phyloP scores from a whole-genome alignment of 2,329 filamentous ascomycete genomes.

The Ophiocordyceps robertsii region DNA sequence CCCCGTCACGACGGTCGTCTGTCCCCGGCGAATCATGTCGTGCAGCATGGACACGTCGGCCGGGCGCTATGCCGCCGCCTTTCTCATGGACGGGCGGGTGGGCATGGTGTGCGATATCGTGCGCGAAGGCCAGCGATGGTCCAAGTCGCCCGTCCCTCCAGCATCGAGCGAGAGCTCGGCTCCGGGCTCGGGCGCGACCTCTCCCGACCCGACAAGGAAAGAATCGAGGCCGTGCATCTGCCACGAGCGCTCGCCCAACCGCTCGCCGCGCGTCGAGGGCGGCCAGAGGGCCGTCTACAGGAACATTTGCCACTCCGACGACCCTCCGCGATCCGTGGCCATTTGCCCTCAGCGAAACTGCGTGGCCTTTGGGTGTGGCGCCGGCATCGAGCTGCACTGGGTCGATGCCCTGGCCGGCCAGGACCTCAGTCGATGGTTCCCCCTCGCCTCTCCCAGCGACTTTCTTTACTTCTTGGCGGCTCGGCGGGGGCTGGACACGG shows the following conservation, averaged over 20 bases:
- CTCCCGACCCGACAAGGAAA: not conserved
- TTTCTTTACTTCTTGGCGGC: constrained; percentile 47
- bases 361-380: constrained; percentile 50
- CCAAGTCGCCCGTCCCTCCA: constrained; percentile 3
- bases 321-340: constrained; percentile 50
- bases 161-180: constrained; percentile 4
- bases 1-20: constrained; percentile 39
- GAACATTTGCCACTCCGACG: constrained; percentile 44
- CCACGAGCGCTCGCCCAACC: constrained; percentile 7
- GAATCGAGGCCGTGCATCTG: constrained; percentile 10
- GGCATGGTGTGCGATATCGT: constrained; percentile 46
- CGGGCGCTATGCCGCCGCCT: constrained; percentile 39
- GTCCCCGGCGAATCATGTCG: constrained; percentile 41
- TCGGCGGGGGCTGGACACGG: constrained; percentile 31
- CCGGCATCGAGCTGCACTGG: constrained; percentile 51
- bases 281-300: constrained; percentile 19
- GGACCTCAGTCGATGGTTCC: constrained; percentile 40
- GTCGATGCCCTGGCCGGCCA: constrained; percentile 30
- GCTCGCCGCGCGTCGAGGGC: constrained; percentile 16
- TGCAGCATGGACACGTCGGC: constrained; percentile 51
- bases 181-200: not conserved
- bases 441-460: constrained; percentile 38
- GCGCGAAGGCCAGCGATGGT: constrained; percentile 4
- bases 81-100: constrained; percentile 44
- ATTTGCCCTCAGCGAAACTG: constrained; percentile 52